phyloP scores from a whole-genome alignment of 1,284 basidiomycete genomes.

The Sutorius eximius region DNA sequence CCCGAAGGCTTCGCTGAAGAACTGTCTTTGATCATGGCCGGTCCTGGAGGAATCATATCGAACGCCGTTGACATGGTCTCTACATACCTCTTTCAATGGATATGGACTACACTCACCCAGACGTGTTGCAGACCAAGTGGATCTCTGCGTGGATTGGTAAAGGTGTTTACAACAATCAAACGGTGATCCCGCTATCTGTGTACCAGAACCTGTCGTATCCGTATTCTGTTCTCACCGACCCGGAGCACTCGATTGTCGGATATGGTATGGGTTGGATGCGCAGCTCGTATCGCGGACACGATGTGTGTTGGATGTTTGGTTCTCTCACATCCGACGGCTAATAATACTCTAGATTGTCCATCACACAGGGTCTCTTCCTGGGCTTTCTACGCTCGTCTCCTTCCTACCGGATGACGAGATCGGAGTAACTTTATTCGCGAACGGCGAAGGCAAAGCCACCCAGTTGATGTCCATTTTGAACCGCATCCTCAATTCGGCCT shows the following conservation, averaged over 20 bases:
- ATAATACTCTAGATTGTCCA: slow-evolving; percentile 21
- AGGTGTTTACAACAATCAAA: slow-evolving; percentile 28
- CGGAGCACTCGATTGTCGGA: slow-evolving; percentile 17
- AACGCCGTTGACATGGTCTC: slow-evolving; percentile 37
- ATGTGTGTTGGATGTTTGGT: slow-evolving; percentile 22
- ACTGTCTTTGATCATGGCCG: slow-evolving; percentile 24
- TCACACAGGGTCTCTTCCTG: slow-evolving; percentile 33
- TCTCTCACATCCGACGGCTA: neutral
- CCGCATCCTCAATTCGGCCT: slow-evolving; percentile 21
- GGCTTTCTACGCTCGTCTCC: slow-evolving; percentile 26
- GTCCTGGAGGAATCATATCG: slow-evolving; percentile 39
- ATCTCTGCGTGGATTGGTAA: slow-evolving; percentile 31
- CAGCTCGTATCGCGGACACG: slow-evolving; percentile 35
- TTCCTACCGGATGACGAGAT: slow-evolving; percentile 34
- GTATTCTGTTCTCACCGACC: slow-evolving; percentile 18
- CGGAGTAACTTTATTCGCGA: slow-evolving; percentile 34
- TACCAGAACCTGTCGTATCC: slow-evolving; percentile 31
- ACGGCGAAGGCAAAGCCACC: slow-evolving; percentile 21
- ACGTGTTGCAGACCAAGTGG: slow-evolving; percentile 34
- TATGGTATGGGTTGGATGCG: slow-evolving; percentile 41
- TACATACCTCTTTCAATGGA: neutral
- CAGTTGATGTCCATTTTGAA: slow-evolving; percentile 10
- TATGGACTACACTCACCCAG: neutral
- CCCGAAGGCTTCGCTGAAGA: slow-evolving; percentile 33
- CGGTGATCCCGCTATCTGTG: slow-evolving; percentile 29